Base-by-base conservation (phyloP, 116 monocot genomes). In the Cymodocea nodosa region DNA sequence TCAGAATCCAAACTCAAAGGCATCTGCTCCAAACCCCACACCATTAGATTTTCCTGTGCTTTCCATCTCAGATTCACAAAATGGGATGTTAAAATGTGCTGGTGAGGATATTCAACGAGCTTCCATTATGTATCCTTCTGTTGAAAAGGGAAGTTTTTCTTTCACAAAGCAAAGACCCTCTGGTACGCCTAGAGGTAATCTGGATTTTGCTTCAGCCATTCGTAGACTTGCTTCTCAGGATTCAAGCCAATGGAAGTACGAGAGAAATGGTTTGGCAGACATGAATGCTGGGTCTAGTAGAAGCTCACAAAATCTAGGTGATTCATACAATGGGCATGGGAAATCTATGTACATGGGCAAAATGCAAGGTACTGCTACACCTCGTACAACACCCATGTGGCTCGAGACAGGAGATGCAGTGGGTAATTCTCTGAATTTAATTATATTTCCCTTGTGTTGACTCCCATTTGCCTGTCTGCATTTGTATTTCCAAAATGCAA, bases 331-430 rank as follows among this genome's bases (percentile, higher is more conserved):
- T 72, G 78, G 76, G 44, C 75, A 77, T 67, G 77, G 68, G 14
- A 84, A 83, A 58, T 53, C 77, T 49, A 59, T 52, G 36, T 70
- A 69, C 73, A 77, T 50, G 51, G 78, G 81, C 61, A 92, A 80
- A 51, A 40, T 79, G 23, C 63, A 64, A 48, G 67, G 62, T 61
- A n/a, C 30, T 5, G 59, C 56, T 70, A 59, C 73, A 63, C 23
- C 67, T 66, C 65, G 44, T 24, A 44, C 79, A 44, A 36, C 79
- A 70, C 80, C 82, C 53, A 35, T 78, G 60, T 90, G 85, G 87
- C 83, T 79, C 19, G 94, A 90, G 60, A 83, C 82, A 70, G 85
- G 82, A 65, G 81, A 94, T 56, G 68, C 80, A 68, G 81, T 81
- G 64, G 90, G 90, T 95, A 87, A 79, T 82, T 57, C 30, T 30